These are phyloP conservation scores for Rugosomyces carneus DNA, from an alignment of 1,284 basidiomycete species.

Conservation along the genomic window DNA sequence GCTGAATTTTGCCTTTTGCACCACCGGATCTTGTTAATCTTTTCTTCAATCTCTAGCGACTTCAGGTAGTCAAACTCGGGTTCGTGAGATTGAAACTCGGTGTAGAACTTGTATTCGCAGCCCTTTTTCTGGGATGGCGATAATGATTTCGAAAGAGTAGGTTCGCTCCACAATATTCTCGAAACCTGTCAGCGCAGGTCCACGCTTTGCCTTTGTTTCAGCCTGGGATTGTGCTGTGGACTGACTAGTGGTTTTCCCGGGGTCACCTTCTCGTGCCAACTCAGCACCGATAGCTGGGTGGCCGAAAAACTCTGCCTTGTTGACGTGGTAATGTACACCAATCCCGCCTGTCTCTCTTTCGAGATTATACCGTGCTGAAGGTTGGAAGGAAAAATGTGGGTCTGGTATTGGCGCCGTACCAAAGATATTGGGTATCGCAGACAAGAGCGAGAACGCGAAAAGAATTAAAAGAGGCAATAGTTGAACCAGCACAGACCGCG, in stretches of 20 bases:
- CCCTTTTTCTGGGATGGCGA: conserved; percentile 81
- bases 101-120: conserved; percentile 99
- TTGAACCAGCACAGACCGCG: conserved; percentile 73
- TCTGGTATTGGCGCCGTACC: conserved; percentile 63
- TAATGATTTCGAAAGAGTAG: conserved; percentile 31
- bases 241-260: conserved; percentile 26
- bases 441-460: conserved; percentile 80
- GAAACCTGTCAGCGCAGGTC: conserved; percentile 47
- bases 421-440: conserved; percentile 79
- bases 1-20: conserved; percentile 97
- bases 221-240: conserved; percentile 12
- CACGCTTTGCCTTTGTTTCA: conserved; percentile 18
- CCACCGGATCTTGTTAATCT: conserved; percentile 99
- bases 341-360: conserved; percentile 65
- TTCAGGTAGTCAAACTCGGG: conserved; percentile 99
- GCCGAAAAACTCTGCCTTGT: conserved; percentile 68
- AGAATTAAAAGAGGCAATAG: conserved; percentile 84
- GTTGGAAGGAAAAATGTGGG: conserved; percentile 74
- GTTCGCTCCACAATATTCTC: conserved; percentile 66
- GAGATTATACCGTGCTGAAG: conserved; percentile 51
- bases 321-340: conserved; percentile 83
- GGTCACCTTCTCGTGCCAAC: conserved; percentile 43
- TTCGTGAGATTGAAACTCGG: conserved; percentile 99
- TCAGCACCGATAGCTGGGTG: conserved; percentile 76
- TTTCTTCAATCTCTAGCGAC: conserved; percentile 99